Conservation (phyloP, 2,329 filamentous ascomycete species). For the Tolypocladium tropicale region DNA sequence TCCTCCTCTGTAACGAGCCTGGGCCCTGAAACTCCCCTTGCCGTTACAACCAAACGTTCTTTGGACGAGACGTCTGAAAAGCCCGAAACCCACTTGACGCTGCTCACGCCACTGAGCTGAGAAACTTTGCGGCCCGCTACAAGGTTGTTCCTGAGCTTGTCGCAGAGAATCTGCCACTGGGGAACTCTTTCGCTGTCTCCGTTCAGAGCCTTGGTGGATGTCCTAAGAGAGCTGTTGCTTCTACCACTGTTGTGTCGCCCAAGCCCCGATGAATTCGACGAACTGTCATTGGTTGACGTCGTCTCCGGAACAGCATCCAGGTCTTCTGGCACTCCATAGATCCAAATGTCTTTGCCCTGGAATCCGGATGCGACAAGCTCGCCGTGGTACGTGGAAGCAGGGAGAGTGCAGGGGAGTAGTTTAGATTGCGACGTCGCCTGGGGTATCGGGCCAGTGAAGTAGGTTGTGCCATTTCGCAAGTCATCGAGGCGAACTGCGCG, state of each 20-base stretch:
- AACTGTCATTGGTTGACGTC: conserved; percentile 11
- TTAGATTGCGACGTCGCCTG: conserved; percentile 41
- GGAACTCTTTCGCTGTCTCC: conserved; percentile 33
- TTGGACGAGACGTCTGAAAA: conserved; percentile 35
- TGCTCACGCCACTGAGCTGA: conserved; percentile 55
- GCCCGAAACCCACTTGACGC: conserved; percentile 60
- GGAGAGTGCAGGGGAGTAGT: conserved; percentile 56
- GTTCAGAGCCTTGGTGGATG: conserved; percentile 19
- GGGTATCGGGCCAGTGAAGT: conserved; percentile 63
- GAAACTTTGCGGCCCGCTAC: conserved; percentile 56
- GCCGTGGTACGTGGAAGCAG: conserved; percentile 57
- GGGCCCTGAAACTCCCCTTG: conserved; percentile 54
- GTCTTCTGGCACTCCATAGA: conserved; percentile 69
- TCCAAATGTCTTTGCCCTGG: conserved; percentile 60
- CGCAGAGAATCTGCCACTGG: conserved; percentile 60
- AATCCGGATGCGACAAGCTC: conserved; percentile 68
- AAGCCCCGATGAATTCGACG: conserved; percentile 10
- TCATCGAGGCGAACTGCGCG: conserved; percentile 67
- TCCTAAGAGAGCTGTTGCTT: conserved; percentile 18
- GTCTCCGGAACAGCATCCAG: conserved; percentile 50
- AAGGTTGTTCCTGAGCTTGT: conserved; percentile 60
- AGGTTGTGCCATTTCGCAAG: conserved; percentile 64
- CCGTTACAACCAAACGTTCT: conserved; percentile 58
- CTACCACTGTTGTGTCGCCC: conserved; percentile 20
- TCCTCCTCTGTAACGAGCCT: conserved; percentile 56